Evolutionary conservation across 805 yeast genomes (phyloP), one percentile per base, ranked within the genome.

Genomic region (Dipodascus albidus): DNA sequence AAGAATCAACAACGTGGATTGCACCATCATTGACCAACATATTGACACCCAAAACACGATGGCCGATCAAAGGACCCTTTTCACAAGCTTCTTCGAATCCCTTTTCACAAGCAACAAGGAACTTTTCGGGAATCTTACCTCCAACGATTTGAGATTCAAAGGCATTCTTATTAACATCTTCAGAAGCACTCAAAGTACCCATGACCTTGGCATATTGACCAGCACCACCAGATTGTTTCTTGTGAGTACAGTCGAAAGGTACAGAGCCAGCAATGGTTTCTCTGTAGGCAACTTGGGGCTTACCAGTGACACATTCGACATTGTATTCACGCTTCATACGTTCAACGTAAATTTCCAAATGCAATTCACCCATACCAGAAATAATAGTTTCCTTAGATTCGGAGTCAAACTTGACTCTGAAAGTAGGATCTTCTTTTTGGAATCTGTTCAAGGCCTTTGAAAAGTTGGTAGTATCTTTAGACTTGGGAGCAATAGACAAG

Each of bases 341-440:
- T 75, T 93, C 99, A 55, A 93, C 96, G 68, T 93, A 93, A 64
- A 93, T 91, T 70, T 93, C 99, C 67, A 93, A 75, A 72, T 93
- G 99, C 63, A 93, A 77, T 72, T 93, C 99, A 57, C 99, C 99
- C 96, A 91, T 90, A 60, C 99, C 99, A 54, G 96, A 86, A 64
- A 93, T 83, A 57, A 93, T 79, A 15, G 97, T 93, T 69, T 93
- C 96, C 68, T 93, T 93, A 47, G 95, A 83, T 70, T 93, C 97
- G 21, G 78, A 70, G 68, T 93, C 99, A 65, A 79, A 91, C 61
- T 80, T 81, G 54, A 93, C 98, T 64, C 96, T 79, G 77, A 93
- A 93, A 2, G 99, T 93, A 50, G 99, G 99, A 72, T 93, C 99
- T 70, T 93, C 99, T 69, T 91, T 91, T 71, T 93, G 99, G 79